Conservation (phyloP, 176 grass and related monocot species). For the Chrysopogon serrulatus region DNA sequence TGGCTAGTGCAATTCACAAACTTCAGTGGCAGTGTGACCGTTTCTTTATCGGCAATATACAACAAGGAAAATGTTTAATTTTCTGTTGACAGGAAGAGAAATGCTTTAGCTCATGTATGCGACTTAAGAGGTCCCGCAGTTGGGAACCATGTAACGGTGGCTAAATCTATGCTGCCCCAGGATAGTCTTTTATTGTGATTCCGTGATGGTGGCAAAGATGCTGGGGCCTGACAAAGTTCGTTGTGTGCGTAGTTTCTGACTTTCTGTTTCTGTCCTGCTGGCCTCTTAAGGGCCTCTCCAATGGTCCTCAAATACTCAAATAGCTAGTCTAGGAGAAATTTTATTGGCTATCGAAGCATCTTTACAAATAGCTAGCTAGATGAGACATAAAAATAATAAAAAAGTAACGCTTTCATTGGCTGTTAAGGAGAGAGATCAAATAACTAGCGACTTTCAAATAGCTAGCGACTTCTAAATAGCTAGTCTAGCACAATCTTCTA, state of each 20-base stretch:
- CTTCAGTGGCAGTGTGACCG: background rate
- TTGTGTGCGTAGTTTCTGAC: background rate
- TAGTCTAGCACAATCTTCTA: too few species aligned
- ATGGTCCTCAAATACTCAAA: too few species aligned
- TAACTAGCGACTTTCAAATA: too few species aligned
- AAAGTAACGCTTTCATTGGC: too few species aligned
- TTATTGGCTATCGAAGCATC: too few species aligned
- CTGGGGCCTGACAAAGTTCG: background rate
- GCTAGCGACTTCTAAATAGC: too few species aligned
- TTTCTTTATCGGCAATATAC: background rate
- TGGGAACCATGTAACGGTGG: background rate
- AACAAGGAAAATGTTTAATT: background rate
- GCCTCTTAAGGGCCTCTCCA: too few species aligned
- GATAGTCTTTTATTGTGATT: background rate
- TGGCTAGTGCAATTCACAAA: slow-evolving; percentile 29
- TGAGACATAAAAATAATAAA: too few species aligned
- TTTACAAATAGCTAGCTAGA: too few species aligned
- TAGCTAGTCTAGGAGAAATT: too few species aligned
- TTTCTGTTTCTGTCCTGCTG: background rate
- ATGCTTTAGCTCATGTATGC: background rate
- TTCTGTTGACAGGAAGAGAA: background rate
- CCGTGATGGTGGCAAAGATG: background rate
- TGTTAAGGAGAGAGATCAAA: too few species aligned
- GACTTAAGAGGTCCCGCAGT: background rate
- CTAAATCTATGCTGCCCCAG: background rate